These are phyloP conservation scores for Raphanus sativus DNA, from an alignment of 345 rosid species.

Conservation along the genomic window DNA sequence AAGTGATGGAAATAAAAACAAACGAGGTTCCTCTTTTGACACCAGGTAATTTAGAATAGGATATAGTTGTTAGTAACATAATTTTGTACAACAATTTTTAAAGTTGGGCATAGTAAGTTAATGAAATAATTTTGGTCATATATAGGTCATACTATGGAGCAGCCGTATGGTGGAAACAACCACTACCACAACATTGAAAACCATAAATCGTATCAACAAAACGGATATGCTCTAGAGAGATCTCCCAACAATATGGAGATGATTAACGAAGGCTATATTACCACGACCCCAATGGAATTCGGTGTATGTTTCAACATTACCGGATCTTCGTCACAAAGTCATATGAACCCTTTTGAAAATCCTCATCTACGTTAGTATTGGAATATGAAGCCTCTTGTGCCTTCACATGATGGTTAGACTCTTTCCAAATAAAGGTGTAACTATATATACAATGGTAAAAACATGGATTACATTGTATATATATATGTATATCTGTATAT, in stretches of 20 bases:
- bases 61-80: neutral
- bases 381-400: neutral
- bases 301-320: conserved; percentile 35
- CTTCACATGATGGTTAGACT: neutral
- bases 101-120: neutral
- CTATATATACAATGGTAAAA: no score
- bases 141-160: conserved; percentile 49
- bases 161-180: conserved; percentile 31
- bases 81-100: neutral
- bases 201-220: conserved; percentile 39
- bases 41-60: conserved; percentile 43
- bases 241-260: conserved; percentile 28
- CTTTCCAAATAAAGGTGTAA: neutral
- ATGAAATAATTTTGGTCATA: neutral
- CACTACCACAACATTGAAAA: conserved; percentile 34
- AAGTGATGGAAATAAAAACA: conserved; percentile 47
- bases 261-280: conserved; percentile 22
- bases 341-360: conserved; percentile 34
- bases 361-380: conserved; percentile 10
- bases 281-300: conserved; percentile 14
- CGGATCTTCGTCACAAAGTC: conserved; percentile 48
- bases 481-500: no score
- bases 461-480: no score
- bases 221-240: conserved; percentile 20
- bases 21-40: conserved; percentile 50